Percentiles rank a stretch among this genome's conserved stretches.
Evolutionary conservation across 2,329 filamentous ascomycete genomes (phyloP).

Genomic region (Amylocarpus encephaloides): DNA sequence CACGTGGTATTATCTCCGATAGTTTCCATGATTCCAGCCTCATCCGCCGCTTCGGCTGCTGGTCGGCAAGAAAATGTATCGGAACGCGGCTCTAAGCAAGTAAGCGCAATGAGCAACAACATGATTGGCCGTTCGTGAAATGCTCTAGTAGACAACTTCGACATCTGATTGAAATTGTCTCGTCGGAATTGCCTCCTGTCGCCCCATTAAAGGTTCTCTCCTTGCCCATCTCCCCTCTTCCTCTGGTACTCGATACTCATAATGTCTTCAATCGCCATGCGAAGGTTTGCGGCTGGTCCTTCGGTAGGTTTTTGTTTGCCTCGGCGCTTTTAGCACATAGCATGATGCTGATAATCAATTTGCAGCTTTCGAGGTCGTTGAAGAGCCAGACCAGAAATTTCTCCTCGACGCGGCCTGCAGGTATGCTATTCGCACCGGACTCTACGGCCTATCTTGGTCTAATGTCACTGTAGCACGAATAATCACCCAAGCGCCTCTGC

Average conservation of each 20-base stretch:
- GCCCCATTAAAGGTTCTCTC: neutral
- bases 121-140: slow-evolving; percentile 20
- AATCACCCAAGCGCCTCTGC: slow-evolving; percentile 76
- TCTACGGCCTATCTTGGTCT: slow-evolving; percentile 7
- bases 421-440: slow-evolving; percentile 42
- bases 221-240: slow-evolving; percentile 13
- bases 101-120: slow-evolving; percentile 10
- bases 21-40: neutral
- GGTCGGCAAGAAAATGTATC: neutral
- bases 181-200: neutral
- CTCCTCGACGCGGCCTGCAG: slow-evolving; percentile 76
- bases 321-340: slow-evolving; percentile 7
- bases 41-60: neutral
- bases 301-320: slow-evolving; percentile 41
- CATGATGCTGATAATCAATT: slow-evolving; percentile 19
- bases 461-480: slow-evolving; percentile 58
- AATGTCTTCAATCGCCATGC: slow-evolving; percentile 60
- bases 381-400: slow-evolving; percentile 69
- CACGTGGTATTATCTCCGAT: neutral
- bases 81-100: slow-evolving; percentile 1
- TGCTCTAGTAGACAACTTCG: slow-evolving; percentile 10
- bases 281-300: slow-evolving; percentile 51
- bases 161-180: slow-evolving; percentile 9
- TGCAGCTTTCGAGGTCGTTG: slow-evolving; percentile 32
- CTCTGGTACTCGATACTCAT: slow-evolving; percentile 31